Evolutionary conservation across 805 yeast genomes (phyloP).

Genomic region (Wickerhamomyces xylosicus): DNA sequence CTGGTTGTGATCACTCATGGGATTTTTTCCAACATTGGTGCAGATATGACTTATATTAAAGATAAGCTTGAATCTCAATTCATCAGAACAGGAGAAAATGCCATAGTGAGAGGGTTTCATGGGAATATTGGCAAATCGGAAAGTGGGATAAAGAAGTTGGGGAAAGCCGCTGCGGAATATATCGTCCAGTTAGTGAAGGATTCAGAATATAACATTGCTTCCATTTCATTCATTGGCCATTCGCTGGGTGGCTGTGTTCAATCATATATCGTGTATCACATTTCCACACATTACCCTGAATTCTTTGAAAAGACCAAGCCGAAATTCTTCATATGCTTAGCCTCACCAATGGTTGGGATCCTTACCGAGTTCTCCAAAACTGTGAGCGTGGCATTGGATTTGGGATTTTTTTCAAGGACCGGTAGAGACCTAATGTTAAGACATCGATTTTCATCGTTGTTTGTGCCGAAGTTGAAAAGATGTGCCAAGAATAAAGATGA

Average conservation of each 20-base stretch:
- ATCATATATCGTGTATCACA: constrained; percentile 80
- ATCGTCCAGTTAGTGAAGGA: constrained; percentile 37
- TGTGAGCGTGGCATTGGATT: constrained; percentile 71
- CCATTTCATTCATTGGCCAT: constrained; percentile 84
- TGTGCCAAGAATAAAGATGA: constrained; percentile 5
- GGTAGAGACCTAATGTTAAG: constrained; percentile 83
- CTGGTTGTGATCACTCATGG: constrained; percentile 87
- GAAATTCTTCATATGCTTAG: constrained; percentile 69
- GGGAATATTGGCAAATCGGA: constrained; percentile 87
- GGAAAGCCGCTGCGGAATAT: constrained; percentile 70
- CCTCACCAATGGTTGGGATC: constrained; percentile 85
- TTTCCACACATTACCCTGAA: constrained; percentile 48
- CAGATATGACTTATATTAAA: constrained; percentile 82
- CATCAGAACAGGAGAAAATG: constrained; percentile 6
- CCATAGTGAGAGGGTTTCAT: constrained; percentile 68
- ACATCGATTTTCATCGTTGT: constrained; percentile 22
- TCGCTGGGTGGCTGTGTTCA: constrained; percentile 91
- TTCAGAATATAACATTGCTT: constrained; percentile 31
- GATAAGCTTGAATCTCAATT: constrained; percentile 53
- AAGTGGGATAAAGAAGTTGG: constrained; percentile 76
- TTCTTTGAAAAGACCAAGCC: constrained; percentile 63
- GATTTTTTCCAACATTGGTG: constrained; percentile 77
- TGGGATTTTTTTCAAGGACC: constrained; percentile 87
- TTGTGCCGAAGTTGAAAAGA: constrained; percentile 8
- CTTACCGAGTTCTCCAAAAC: constrained; percentile 81